Evolutionary conservation across 257 asterid genomes (phyloP), one percentile per base, ranked within the genome.

Genomic region (Solanum rostratum): DNA sequence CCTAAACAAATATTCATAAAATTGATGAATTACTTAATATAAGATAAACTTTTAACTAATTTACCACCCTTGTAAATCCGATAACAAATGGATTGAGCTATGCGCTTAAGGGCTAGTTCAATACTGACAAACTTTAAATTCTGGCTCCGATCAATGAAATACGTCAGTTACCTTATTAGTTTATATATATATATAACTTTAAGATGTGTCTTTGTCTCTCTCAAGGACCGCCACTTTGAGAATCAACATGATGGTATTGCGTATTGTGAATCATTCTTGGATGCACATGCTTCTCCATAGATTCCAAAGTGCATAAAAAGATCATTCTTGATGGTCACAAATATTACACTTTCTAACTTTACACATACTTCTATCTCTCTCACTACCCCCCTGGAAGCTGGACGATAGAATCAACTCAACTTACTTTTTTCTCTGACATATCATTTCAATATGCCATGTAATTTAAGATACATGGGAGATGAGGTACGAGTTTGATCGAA

Each of bases 181-280:
- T 29, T 30, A 24, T 27, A 39, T 55, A 79, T 30, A 24, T 27
- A 39, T 55, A 79, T 12, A 27, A 37, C 30, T 70, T 54, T 50
- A 33, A 19, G 12, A 29, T 22, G 2, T 16, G 11, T 12, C 43
- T 9, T 3, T 62, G 41, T 79, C 52, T 55, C 68, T 85, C 49
- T 43, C 33, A 29, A 68, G 88, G 88, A 86, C 86, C 86, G 85
- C 88, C 88, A 86, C 86, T 83, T 69, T 83, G 84, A 53, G 29
- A 33, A 68, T 60, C 45, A 62, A 74, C 20, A 76, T 50, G 82
- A 78, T 78, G 33, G 19, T 78, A 73, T 83, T 76, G 65, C 76
- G 49, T 78, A 84, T 66, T 18, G 82, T 83, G 43, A 66, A 63
- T 81, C 81, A 86, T 79, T 65, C 53, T 22, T 71, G 52, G 66